Percentiles rank a stretch among this genome's conserved stretches.
Conservation (phyloP, 257 asterid genomes). For the Cruciata laevipes region DNA sequence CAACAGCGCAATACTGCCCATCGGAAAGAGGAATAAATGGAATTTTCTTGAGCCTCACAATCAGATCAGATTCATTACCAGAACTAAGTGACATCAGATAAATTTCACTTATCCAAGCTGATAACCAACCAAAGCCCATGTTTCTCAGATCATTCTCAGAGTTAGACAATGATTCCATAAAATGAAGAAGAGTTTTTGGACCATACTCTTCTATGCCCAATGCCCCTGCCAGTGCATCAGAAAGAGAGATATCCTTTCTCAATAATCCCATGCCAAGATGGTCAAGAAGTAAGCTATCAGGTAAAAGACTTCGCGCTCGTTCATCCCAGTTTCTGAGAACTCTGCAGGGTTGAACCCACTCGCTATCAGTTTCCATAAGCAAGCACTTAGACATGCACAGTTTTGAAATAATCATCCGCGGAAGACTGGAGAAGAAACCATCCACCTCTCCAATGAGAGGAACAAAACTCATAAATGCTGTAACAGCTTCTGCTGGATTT, state of each 20-base stretch:
- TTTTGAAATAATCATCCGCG: conserved; percentile 70
- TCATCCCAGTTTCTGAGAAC: conserved; percentile 85
- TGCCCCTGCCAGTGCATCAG: conserved; percentile 80
- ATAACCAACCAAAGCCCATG: conserved; percentile 75
- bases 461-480: conserved; percentile 76
- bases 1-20: conserved; percentile 63
- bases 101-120: conserved; percentile 60
- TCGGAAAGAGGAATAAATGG: conserved; percentile 85
- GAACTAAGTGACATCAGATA: conserved; percentile 39
- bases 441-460: conserved; percentile 89
- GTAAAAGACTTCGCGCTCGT: conserved; percentile 55
- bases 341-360: conserved; percentile 91
- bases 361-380: conserved; percentile 53
- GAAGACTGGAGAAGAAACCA: conserved; percentile 83
- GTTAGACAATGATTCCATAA: conserved; percentile 54
- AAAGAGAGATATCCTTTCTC: conserved; percentile 62
- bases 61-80: conserved; percentile 45
- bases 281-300: conserved; percentile 60
- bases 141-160: conserved; percentile 50
- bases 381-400: conserved; percentile 75
- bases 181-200: conserved; percentile 48
- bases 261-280: conserved; percentile 87
- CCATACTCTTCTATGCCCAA: conserved; percentile 90
- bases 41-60: conserved; percentile 43
- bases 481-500: conserved; percentile 64